These are phyloP conservation scores for Coemansia sp. DNA, from an alignment of 192 early-diverging fungal species.

Conservation along the genomic window DNA sequence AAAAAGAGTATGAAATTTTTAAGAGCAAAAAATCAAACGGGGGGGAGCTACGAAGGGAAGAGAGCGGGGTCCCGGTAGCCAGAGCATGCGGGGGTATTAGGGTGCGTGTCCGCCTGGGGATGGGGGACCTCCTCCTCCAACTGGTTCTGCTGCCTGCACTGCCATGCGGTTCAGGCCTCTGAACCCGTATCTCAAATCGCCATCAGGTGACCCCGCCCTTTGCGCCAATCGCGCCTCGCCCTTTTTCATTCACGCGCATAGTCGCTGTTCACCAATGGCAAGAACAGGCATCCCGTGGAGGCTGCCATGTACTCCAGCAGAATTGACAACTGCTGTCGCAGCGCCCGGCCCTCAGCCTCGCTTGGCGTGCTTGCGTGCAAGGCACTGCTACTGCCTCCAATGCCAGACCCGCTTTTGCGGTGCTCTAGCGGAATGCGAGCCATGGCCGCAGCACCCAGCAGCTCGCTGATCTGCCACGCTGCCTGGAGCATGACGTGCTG, in stretches of 20 bases:
- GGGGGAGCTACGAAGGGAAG: slow-evolving; percentile 5
- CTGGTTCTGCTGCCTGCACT: slow-evolving; percentile 16
- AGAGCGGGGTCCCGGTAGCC: slow-evolving; percentile 9
- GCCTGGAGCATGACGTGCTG: slow-evolving; percentile 38
- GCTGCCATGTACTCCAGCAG: slow-evolving; percentile 51
- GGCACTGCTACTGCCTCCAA: background rate
- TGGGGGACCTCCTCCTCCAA: slow-evolving; percentile 8
- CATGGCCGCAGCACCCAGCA: slow-evolving; percentile 19
- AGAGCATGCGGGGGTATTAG: slow-evolving; percentile 2
- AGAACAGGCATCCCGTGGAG: slow-evolving; percentile 30
- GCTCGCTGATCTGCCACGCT: slow-evolving; percentile 35
- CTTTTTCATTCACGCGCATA: slow-evolving; percentile 4
- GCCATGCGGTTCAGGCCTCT: slow-evolving; percentile 7
- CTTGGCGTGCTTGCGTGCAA: slow-evolving; percentile 7
- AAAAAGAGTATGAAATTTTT: slow-evolving; percentile 6
- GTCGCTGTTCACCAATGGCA: slow-evolving; percentile 34
- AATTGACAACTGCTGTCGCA: slow-evolving; percentile 40
- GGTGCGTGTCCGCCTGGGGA: slow-evolving; percentile 6
- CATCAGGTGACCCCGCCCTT: slow-evolving; percentile 28
- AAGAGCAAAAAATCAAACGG: background rate
- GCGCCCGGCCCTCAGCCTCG: slow-evolving; percentile 8
- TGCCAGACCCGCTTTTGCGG: background rate
- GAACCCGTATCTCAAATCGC: slow-evolving; percentile 27
- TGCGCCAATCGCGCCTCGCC: slow-evolving; percentile 25
- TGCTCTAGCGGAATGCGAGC: slow-evolving; percentile 7